A percentile compares a stretch with the other conserved stretches of the same genome.
phyloP scores from a whole-genome alignment of 2,329 filamentous ascomycete genomes.

The Xylaria sp. region DNA sequence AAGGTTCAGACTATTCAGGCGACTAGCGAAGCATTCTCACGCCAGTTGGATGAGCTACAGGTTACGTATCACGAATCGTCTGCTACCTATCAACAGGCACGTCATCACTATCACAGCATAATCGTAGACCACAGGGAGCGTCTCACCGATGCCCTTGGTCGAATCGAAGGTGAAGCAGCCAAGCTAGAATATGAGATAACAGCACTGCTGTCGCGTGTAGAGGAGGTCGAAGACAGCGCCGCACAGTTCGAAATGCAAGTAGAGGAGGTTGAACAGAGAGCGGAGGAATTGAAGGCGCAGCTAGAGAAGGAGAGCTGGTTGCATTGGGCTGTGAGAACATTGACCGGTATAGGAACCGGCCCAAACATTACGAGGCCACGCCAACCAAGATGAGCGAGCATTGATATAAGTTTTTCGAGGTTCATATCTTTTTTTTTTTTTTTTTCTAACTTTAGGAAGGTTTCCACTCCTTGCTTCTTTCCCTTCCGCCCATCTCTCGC shows the following conservation, averaged over 20 bases:
- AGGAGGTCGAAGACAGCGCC: constrained; percentile 88
- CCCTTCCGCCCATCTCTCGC: background rate
- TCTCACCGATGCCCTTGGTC: constrained; percentile 77
- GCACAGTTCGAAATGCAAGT: constrained; percentile 83
- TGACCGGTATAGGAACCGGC: constrained; percentile 70
- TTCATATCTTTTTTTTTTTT: constrained; percentile 3
- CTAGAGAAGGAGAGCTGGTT: constrained; percentile 73
- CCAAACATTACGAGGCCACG: constrained; percentile 63
- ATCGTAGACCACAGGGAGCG: constrained; percentile 75
- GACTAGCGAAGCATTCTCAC: constrained; percentile 71
- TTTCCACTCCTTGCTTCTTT: background rate
- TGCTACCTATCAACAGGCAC: constrained; percentile 75
- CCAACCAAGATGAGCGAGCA: constrained; percentile 33
- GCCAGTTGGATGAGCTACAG: constrained; percentile 74
- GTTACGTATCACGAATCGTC: constrained; percentile 74
- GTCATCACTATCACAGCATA: constrained; percentile 74
- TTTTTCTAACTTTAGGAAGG: no score
- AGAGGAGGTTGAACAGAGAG: constrained; percentile 72
- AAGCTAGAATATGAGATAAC: constrained; percentile 94
- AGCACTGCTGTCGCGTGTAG: constrained; percentile 79
- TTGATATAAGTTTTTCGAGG: constrained; percentile 2
- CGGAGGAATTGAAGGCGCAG: constrained; percentile 70
- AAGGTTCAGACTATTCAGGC: constrained; percentile 67
- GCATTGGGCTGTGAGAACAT: constrained; percentile 71
- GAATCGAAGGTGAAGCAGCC: constrained; percentile 82